Percentiles rank a stretch among this genome's conserved stretches.
Conservation (phyloP, 345 rosid species). For the Dipteronia sinensis region DNA sequence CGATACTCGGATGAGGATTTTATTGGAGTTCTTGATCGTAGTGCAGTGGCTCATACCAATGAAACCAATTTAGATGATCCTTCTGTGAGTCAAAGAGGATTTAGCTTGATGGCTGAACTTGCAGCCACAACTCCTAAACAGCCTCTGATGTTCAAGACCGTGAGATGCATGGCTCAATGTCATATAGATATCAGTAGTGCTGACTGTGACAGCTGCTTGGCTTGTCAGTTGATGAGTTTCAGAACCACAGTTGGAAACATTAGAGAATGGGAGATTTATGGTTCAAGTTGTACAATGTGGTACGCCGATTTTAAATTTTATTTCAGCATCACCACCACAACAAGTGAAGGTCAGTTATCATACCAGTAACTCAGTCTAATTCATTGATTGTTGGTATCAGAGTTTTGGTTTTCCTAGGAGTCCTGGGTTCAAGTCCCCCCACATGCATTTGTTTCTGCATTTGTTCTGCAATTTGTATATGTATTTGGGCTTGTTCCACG, state of each 20-base stretch:
- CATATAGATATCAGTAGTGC: slow-evolving; percentile 34
- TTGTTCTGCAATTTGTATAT: too few species aligned
- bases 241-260: slow-evolving; percentile 37
- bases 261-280: slow-evolving; percentile 52
- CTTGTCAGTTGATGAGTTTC: slow-evolving; percentile 25
- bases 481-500: too few species aligned
- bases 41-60: slow-evolving; percentile 30
- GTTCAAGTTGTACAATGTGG: slow-evolving; percentile 52
- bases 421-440: too few species aligned
- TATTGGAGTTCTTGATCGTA: slow-evolving; percentile 35
- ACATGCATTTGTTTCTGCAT: too few species aligned
- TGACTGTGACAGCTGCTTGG: slow-evolving; percentile 42
- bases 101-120: slow-evolving; percentile 35
- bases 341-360: slow-evolving; percentile 29
- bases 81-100: slow-evolving; percentile 28
- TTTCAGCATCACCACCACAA: slow-evolving; percentile 31
- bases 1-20: slow-evolving; percentile 36
- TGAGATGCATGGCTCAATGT: slow-evolving; percentile 53
- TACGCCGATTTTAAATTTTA: slow-evolving; percentile 43
- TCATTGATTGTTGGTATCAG: too few species aligned
- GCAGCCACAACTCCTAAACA: slow-evolving; percentile 29
- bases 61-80: slow-evolving; percentile 40
- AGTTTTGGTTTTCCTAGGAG: too few species aligned
- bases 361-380: not conserved
- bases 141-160: slow-evolving; percentile 34